Evolutionary conservation across 2,329 filamentous ascomycete genomes (phyloP), one percentile per base, ranked within the genome.

Genomic region (Xylaria sp.): DNA sequence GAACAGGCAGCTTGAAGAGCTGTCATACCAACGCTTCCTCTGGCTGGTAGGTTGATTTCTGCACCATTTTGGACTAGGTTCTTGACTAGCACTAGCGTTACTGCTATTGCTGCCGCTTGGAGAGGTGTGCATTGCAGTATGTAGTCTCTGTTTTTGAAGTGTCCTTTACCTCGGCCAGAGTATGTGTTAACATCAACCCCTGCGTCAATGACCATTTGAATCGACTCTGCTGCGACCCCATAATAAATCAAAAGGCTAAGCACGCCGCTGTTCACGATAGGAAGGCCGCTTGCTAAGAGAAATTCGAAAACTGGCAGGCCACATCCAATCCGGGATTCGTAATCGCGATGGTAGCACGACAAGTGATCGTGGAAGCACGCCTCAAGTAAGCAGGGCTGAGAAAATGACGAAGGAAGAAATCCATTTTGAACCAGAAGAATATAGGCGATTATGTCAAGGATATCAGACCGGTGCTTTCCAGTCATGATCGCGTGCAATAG

Each of bases 1-100:
- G 13, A 2, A 56, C 52, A 56, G 3, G 52, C 52, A 39, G 52
- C 52, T 39, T 56, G 52, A 18, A 56, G 52, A 56, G 52, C 52
- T 20, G 52, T 39, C 18, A 1, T 20, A 20, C 52, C 52, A 12
- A 2, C 0, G 18, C 2, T 0, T 0, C 52, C 52, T 23, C 20
- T 36, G 6, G 12, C 52, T 6, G 52, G 52, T 13, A 36, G n/a
- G 9, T 56, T 56, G 3, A 56, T 36, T 7, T 20, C 31, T 6
- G 52, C 52, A 12, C 52, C 52, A 2, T 23, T 23, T 7, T 23
- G 2, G 8, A 36, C 18, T 12, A 56, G 31, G 5, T 10, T n/a
- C 10, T n/a, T 33, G 1, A 56, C 52, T 23, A 56, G 31, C 31
- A 10, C 31, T 1, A 39, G 31, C 15, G 23, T 23, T 18, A 18